These are phyloP conservation scores for Apiotrichum montevideense DNA, from an alignment of 1,284 basidiomycete species.

Conservation along the genomic window DNA sequence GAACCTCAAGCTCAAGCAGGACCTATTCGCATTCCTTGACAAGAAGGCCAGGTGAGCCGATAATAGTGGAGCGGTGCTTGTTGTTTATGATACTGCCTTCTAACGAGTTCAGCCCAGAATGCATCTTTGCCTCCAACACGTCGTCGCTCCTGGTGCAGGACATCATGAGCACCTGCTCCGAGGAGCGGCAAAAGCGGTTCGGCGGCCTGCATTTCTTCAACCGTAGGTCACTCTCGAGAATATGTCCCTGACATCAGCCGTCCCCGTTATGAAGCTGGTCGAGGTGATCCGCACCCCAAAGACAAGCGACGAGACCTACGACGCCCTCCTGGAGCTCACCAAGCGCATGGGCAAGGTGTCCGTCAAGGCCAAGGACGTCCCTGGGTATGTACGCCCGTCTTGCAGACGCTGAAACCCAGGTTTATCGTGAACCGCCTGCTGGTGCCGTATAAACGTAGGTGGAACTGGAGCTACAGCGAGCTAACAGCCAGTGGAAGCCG, in stretches of 20 bases:
- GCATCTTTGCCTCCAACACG: constrained; percentile 56
- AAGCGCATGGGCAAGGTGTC: constrained; percentile 52
- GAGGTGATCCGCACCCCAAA: constrained; percentile 53
- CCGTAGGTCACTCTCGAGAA: constrained; percentile 23
- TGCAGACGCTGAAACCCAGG: constrained; percentile 20
- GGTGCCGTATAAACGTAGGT: constrained; percentile 51
- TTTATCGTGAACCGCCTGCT: constrained; percentile 54
- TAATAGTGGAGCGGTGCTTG: too few relatives aligned
- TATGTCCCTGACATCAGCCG: constrained; percentile 18
- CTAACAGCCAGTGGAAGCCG: constrained; percentile 49
- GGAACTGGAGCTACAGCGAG: neutral
- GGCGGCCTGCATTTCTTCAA: constrained; percentile 55
- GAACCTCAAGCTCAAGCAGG: constrained; percentile 53
- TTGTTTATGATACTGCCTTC: too few relatives aligned
- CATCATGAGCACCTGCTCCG: constrained; percentile 46
- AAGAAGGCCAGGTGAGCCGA: constrained; percentile 38
- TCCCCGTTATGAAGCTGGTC: constrained; percentile 54
- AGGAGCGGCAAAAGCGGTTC: constrained; percentile 45
- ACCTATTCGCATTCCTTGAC: constrained; percentile 53
- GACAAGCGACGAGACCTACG: constrained; percentile 49
- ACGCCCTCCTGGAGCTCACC: constrained; percentile 50
- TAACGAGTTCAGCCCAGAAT: constrained; percentile 12
- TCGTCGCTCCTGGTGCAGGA: constrained; percentile 52
- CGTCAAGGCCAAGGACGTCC: constrained; percentile 53
- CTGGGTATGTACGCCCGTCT: constrained; percentile 44